Evolutionary conservation across 148 eudicot species (phyloP), one percentile per base, ranked within the genome.

Genomic region (Agrostemma githago): DNA sequence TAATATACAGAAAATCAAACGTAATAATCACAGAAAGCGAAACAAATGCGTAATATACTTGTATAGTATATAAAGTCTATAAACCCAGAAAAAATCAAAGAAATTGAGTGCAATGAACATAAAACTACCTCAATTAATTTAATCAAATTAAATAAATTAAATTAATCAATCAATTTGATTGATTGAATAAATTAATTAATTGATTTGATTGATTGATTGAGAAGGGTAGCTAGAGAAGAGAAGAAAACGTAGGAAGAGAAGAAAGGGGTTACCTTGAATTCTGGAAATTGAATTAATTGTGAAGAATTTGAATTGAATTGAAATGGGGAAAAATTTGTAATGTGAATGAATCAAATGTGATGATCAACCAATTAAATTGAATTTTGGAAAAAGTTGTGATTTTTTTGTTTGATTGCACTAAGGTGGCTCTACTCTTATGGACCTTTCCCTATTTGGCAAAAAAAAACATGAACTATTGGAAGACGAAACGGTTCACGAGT

Each of bases 11-110:
- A 20, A 68, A 44, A 68, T n/a, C 8, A 46, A 68, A 44, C 71
- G 71, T 68, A 68, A 68, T 68, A 44, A 68, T 44, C 46, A 68
- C 71, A 17, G 57, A 68, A 68, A 68, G 71, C 15, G 38, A 44
- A 4, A 46, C n/a, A 15, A 57, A 42, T n/a, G n/a, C n/a, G n/a
- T n/a, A n/a, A n/a, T n/a, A n/a, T n/a, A n/a, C n/a, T n/a, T n/a
- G 34, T 68, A n/a, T 16, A 40, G 21, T 41, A 66, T 21, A 66
- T n/a, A n/a, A n/a, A 66, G 40, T 7, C 20, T 46, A 65, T 17
- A 65, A 65, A 66, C 48, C 51, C 69, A 66, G 69, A 40, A 68
- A 44, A 1, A 19, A 0, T 20, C 17, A 67, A 42, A 7, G 6
- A n/a, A 40, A 15, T 40, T 5, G 34, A 38, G 19, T 38, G 68